A percentile compares a stretch with the other conserved stretches of the same genome.
These are phyloP conservation scores for grape (Vitis vinifera) DNA, from an alignment of 164 flowering plant genomes.

Conservation along the genomic window ASM3070453v1 NC_081807.1:5390001-5390500, in stretches of 20 bases:
- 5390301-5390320: background rate
- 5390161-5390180: background rate
- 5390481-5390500: constrained; percentile 81
- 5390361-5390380: constrained; percentile 3
- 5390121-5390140: background rate
- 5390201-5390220: constrained; percentile 28
- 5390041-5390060: background rate
- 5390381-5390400: constrained; percentile 2
- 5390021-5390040: background rate
- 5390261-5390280: background rate
- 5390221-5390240: constrained; percentile 2
- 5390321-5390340: too few relatives aligned
- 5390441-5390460: constrained; percentile 70
- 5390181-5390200: background rate
- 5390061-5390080: background rate
- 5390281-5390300: background rate
- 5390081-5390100: background rate
- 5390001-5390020: background rate
- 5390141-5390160: constrained; percentile 7
- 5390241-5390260: background rate
- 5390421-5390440: background rate
- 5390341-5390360: too few relatives aligned
- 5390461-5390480: constrained; percentile 90
- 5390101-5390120: constrained; percentile 6
- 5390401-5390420: constrained; percentile 2